Evolutionary conservation across 768 basidiomycete genomes (phyloP).

Genomic region (Mrakia gelida): DNA sequence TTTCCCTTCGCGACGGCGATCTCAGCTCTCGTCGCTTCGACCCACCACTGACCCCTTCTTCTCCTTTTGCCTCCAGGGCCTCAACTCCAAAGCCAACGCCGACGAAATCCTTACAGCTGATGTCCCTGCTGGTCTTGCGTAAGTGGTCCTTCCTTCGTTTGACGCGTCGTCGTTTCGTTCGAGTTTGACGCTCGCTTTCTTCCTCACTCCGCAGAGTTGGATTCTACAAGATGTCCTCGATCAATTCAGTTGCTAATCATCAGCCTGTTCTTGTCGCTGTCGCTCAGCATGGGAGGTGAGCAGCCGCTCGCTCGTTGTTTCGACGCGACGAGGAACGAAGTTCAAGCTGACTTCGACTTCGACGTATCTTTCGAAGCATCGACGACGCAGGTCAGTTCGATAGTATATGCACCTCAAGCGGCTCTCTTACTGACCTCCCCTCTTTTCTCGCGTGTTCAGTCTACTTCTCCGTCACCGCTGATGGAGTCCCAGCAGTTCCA

Average conservation of each 20-base stretch:
- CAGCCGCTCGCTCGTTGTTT: too few species aligned
- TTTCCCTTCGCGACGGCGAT: too few species aligned
- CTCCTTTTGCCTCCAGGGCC: background rate
- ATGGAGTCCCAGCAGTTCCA: too few species aligned
- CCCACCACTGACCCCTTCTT: too few species aligned
- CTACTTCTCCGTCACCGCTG: too few species aligned
- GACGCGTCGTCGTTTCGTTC: conserved; percentile 49
- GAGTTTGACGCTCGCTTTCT: conserved; percentile 53
- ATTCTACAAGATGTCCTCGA: background rate
- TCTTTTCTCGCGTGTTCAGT: too few species aligned
- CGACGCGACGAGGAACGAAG: too few species aligned
- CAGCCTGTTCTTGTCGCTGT: background rate
- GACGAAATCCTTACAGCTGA: background rate
- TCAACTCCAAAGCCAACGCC: background rate
- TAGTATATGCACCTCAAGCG: too few species aligned
- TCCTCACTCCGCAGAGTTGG: background rate
- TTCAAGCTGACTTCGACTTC: background rate
- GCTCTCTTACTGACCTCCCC: too few species aligned
- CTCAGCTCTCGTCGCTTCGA: too few species aligned
- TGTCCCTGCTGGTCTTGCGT: conserved; percentile 49
- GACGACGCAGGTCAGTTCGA: background rate
- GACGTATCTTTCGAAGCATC: background rate
- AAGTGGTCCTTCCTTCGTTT: conserved; percentile 48
- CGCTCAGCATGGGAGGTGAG: background rate
- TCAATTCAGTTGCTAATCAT: background rate